Percentiles rank a stretch among this genome's conserved stretches.
These are phyloP conservation scores for Phytophthora tentaculata DNA, from an alignment of 352 stramenopile species.

Conservation along the genomic window DNA sequence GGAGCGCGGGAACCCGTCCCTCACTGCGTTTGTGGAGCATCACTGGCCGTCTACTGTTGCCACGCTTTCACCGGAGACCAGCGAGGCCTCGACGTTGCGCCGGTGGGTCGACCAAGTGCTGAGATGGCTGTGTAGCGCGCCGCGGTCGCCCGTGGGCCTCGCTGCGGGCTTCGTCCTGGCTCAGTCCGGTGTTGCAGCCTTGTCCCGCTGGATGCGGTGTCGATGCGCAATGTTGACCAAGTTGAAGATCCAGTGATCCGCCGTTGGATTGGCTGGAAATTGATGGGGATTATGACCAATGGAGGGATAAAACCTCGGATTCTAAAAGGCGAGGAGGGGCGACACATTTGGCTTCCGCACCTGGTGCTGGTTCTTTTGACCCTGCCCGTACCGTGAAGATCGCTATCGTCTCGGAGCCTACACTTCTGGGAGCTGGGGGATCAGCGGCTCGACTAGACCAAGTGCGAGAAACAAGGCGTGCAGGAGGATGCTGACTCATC, in stretches of 20 bases:
- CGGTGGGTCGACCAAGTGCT: constrained; percentile 13
- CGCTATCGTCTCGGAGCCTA: background rate
- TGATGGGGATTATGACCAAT: constrained; percentile 16
- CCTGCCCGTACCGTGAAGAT: background rate
- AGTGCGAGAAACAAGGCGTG: background rate
- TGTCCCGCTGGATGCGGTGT: constrained; percentile 8
- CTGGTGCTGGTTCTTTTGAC: background rate
- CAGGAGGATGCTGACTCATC: background rate
- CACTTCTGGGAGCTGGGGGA: background rate
- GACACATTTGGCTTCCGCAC: constrained; percentile 2
- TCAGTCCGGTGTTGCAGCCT: constrained; percentile 24
- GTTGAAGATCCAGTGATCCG: constrained; percentile 34
- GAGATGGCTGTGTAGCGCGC: constrained; percentile 17
- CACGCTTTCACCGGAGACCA: background rate
- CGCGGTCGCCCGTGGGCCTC: constrained; percentile 28
- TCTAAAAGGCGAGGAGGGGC: constrained; percentile 16
- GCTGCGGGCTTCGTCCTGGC: constrained; percentile 7
- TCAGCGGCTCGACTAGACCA: background rate
- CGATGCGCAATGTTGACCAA: constrained; percentile 31
- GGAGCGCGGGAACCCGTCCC: constrained; percentile 50
- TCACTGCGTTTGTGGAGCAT: constrained; percentile 51
- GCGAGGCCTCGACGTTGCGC: constrained; percentile 1
- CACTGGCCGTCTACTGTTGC: constrained; percentile 30
- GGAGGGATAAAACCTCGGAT: background rate
- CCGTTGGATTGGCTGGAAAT: constrained; percentile 24